A percentile compares a stretch with the other conserved stretches of the same genome.
phyloP scores from a whole-genome alignment of 179 eudicot genomes.

The Nepenthes alata region DNA sequence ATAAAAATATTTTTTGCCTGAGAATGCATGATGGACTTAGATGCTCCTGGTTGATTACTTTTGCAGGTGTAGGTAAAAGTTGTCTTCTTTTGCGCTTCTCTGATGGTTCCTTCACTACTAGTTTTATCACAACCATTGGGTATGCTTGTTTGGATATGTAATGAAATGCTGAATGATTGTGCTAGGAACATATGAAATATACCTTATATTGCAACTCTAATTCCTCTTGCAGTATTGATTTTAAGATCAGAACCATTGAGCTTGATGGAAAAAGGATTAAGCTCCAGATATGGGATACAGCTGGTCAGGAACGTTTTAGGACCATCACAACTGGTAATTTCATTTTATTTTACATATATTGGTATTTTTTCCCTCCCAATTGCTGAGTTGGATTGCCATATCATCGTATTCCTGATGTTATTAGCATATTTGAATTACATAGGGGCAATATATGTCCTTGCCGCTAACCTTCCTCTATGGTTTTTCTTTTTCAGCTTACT shows the following conservation, averaged over 20 bases:
- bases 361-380: not conserved
- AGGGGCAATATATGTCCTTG: no score
- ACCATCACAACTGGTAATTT: constrained; percentile 37
- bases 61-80: constrained; percentile 46
- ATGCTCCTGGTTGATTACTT: not conserved
- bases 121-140: constrained; percentile 45
- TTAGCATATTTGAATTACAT: no score
- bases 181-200: not conserved
- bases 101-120: constrained; percentile 44
- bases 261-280: constrained; percentile 37
- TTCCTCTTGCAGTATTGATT: constrained; percentile 28
- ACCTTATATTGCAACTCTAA: constrained; percentile 3
- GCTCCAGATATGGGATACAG: constrained; percentile 47
- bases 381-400: not conserved
- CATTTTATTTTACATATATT: not conserved
- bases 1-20: not conserved
- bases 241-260: constrained; percentile 41
- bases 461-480: not conserved
- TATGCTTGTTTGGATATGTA: constrained; percentile 9
- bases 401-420: no score
- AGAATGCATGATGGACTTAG: no score
- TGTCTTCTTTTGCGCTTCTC: constrained; percentile 42
- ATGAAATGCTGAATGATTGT: not conserved
- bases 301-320: constrained; percentile 39
- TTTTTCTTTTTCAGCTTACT: constrained; percentile 27